Evolutionary conservation across 2,329 filamentous ascomycete species (phyloP).

Genomic region (Alternaria triticimaculans): DNA sequence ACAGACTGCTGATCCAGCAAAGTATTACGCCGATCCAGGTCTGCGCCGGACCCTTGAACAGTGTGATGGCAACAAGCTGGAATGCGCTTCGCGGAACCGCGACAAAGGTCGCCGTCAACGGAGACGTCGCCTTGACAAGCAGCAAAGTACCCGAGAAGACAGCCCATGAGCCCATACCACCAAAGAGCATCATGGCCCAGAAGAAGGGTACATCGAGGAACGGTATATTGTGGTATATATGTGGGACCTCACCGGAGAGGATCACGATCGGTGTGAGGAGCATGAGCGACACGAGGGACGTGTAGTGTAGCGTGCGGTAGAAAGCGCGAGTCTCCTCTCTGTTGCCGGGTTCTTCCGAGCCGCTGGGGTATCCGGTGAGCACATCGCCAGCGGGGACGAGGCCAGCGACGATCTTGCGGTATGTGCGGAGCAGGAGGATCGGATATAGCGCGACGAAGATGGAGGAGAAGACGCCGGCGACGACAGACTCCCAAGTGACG

Average conservation of each 20-base stretch:
- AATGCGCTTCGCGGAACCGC: slow-evolving; percentile 58
- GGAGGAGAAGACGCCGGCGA: slow-evolving; percentile 61
- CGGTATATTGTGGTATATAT: slow-evolving; percentile 61
- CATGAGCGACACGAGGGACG: slow-evolving; percentile 57
- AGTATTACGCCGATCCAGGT: slow-evolving; percentile 60
- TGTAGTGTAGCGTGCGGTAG: slow-evolving; percentile 61
- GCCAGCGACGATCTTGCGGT: slow-evolving; percentile 55
- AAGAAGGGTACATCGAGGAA: slow-evolving; percentile 63
- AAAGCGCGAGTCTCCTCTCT: slow-evolving; percentile 59
- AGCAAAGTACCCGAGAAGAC: slow-evolving; percentile 58
- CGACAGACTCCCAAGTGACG: slow-evolving; percentile 59
- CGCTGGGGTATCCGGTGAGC: slow-evolving; percentile 48
- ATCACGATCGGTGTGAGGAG: slow-evolving; percentile 58
- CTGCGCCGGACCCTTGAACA: slow-evolving; percentile 58
- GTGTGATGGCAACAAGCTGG: slow-evolving; percentile 56
- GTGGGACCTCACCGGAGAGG: slow-evolving; percentile 57
- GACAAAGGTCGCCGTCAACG: slow-evolving; percentile 59
- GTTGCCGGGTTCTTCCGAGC: slow-evolving; percentile 40
- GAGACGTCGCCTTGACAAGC: slow-evolving; percentile 58
- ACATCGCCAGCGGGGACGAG: slow-evolving; percentile 55
- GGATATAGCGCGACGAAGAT: slow-evolving; percentile 61
- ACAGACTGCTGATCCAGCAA: slow-evolving; percentile 58
- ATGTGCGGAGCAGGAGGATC: slow-evolving; percentile 58
- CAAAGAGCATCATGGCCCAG: slow-evolving; percentile 61
- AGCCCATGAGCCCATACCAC: slow-evolving; percentile 56